These are phyloP conservation scores for Leccinum incarnatum DNA, from an alignment of 768 basidiomycete genomes.

Conservation along the genomic window DNA sequence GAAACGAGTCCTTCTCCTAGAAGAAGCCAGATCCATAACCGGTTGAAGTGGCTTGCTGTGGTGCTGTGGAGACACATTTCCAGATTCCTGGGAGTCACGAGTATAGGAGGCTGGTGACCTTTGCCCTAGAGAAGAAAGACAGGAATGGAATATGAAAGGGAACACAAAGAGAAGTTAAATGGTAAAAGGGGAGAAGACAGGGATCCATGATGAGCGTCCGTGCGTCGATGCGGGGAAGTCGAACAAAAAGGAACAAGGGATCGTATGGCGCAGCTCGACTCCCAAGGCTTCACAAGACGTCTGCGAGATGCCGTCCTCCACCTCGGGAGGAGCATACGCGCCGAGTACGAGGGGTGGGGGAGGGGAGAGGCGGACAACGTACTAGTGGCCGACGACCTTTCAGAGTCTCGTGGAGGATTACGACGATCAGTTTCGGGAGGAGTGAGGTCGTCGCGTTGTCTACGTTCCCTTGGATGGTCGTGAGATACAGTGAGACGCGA, in stretches of 20 bases:
- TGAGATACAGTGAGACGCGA: conserved; percentile 11
- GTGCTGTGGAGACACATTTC: conserved; percentile 6
- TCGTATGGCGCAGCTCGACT: conserved; percentile 36
- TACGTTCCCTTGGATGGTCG: conserved; percentile 24
- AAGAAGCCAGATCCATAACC: conserved; percentile 4
- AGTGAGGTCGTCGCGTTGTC: conserved; percentile 25
- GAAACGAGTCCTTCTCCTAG: conserved; percentile 23
- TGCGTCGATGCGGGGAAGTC: conserved; percentile 40
- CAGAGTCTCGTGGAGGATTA: conserved; percentile 27
- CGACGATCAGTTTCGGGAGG: conserved; percentile 21
- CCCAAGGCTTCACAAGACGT: conserved; percentile 47
- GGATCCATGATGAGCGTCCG: conserved; percentile 42
- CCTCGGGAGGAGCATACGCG: conserved; percentile 39
- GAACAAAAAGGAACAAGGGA: conserved; percentile 35
- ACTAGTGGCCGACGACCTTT: conserved; percentile 40
- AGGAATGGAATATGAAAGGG: conserved; percentile 27
- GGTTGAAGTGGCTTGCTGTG: conserved; percentile 19
- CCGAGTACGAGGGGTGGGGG: conserved; percentile 34
- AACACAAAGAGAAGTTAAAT: conserved; percentile 31
- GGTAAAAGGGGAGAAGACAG: conserved; percentile 31
- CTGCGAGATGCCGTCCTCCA: conserved; percentile 34
- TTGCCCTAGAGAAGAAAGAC: conserved; percentile 42
- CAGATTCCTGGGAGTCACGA: conserved; percentile 30
- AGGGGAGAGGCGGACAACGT: conserved; percentile 47
- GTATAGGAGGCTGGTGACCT: conserved; percentile 35